Evolutionary conservation across 352 stramenopile genomes (phyloP).

Genomic region (Blastocystis sp.): DNA sequence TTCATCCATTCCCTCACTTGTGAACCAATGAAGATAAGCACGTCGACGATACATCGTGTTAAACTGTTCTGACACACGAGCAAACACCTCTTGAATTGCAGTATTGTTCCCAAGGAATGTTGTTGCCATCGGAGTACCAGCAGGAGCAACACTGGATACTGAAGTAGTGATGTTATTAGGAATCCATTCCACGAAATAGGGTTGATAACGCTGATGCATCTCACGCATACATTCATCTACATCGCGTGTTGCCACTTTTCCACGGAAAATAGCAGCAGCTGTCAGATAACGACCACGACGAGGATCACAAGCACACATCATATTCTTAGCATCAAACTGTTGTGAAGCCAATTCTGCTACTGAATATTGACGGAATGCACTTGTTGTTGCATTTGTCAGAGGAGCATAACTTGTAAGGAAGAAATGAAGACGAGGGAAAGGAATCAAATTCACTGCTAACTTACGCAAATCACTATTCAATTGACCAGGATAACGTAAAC

Average conservation of each 20-base stretch:
- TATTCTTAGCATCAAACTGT: slow-evolving; percentile 98
- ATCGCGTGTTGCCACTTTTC: slow-evolving; percentile 96
- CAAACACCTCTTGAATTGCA: slow-evolving; percentile 98
- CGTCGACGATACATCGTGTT: slow-evolving; percentile 99
- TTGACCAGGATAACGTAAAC: slow-evolving; percentile 92
- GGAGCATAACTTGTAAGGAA: slow-evolving; percentile 98
- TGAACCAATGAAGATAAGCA: slow-evolving; percentile 99
- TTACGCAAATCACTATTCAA: slow-evolving; percentile 97
- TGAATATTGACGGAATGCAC: slow-evolving; percentile 92
- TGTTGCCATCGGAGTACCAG: slow-evolving; percentile 92
- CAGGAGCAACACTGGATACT: slow-evolving; percentile 95
- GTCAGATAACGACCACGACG: slow-evolving; percentile 96
- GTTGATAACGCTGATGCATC: slow-evolving; percentile 98
- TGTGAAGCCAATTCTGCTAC: slow-evolving; percentile 95
- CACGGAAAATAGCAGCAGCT: slow-evolving; percentile 97
- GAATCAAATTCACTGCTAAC: slow-evolving; percentile 94
- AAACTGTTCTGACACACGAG: slow-evolving; percentile 98
- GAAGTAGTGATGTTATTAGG: slow-evolving; percentile 99
- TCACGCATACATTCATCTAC: slow-evolving; percentile 98
- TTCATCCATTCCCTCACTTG: slow-evolving; percentile 99
- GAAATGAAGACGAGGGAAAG: slow-evolving; percentile 97
- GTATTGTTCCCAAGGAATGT: slow-evolving; percentile 98
- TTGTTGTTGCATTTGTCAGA: slow-evolving; percentile 84
- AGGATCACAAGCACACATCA: slow-evolving; percentile 98
- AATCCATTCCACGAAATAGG: slow-evolving; percentile 99